These are phyloP conservation scores for Globisporangium recalcitrans DNA, from an alignment of 352 stramenopile species.

Conservation along the genomic window DNA sequence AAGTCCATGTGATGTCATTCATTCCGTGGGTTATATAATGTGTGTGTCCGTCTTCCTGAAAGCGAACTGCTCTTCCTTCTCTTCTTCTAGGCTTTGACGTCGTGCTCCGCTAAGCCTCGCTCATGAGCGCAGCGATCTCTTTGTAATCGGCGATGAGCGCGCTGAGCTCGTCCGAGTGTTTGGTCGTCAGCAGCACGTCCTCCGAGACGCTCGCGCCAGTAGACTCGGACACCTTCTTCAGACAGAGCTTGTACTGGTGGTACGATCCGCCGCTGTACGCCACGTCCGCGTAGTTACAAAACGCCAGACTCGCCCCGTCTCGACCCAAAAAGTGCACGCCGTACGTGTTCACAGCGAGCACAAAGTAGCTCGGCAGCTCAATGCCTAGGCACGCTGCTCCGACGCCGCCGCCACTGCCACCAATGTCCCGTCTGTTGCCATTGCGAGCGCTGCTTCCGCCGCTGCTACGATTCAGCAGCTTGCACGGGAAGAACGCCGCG, in stretches of 20 bases:
- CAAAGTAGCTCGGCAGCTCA: conserved; percentile 80
- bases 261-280: conserved; percentile 47
- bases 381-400: conserved; percentile 29
- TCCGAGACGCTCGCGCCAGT: conserved; percentile 22
- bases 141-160: conserved; percentile 69
- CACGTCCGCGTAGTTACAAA: conserved; percentile 65
- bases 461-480: conserved; percentile 35
- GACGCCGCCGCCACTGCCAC: conserved; percentile 9
- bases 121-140: conserved; percentile 65
- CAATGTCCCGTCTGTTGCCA: conserved; percentile 22
- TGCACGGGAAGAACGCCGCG: conserved; percentile 84
- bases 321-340: conserved; percentile 89
- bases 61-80: too few relatives aligned
- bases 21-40: too few relatives aligned
- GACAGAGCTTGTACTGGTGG: conserved; percentile 64
- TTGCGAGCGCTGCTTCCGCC: conserved; percentile 16
- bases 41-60: too few relatives aligned
- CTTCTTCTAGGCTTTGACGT: too few relatives aligned
- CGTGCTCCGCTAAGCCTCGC: conserved; percentile 36
- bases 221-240: conserved; percentile 39
- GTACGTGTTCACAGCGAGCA: conserved; percentile 86
- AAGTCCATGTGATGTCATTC: too few relatives aligned
- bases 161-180: conserved; percentile 62
- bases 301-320: conserved; percentile 53
- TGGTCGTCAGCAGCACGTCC: conserved; percentile 62